Evolutionary conservation across 257 asterid genomes (phyloP).

Genomic region (Penstemon newberryi): DNA sequence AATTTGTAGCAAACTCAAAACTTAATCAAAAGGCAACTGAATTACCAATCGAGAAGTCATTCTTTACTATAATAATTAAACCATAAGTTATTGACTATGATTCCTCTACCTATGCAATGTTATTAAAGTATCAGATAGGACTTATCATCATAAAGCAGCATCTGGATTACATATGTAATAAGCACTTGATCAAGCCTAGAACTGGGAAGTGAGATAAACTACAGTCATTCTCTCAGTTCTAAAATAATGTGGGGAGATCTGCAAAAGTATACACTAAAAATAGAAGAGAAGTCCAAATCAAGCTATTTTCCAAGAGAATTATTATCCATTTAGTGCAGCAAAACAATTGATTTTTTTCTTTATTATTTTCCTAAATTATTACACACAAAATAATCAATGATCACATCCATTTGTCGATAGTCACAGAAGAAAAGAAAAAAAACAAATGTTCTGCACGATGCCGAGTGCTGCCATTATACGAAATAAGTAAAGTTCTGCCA

Average conservation of each 20-base stretch:
- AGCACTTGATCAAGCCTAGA: neutral
- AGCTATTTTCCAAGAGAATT: too few relatives aligned
- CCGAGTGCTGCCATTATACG: too few relatives aligned
- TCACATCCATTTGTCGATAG: too few relatives aligned
- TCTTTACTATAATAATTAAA: neutral
- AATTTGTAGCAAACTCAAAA: neutral
- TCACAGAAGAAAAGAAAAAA: too few relatives aligned
- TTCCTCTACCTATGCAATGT: conserved; percentile 12
- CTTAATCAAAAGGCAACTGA: neutral
- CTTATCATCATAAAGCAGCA: neutral
- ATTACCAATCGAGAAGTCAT: neutral
- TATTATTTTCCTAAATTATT: too few relatives aligned
- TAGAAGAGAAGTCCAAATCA: neutral
- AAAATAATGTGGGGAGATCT: neutral
- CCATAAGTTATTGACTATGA: neutral
- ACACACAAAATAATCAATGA: too few relatives aligned
- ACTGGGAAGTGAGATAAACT: conserved; percentile 11
- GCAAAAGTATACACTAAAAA: neutral
- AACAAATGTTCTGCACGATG: too few relatives aligned
- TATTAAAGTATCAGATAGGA: neutral
- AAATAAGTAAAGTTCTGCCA: too few relatives aligned
- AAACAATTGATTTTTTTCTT: too few relatives aligned
- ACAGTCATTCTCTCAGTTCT: neutral
- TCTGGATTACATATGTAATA: too few relatives aligned
- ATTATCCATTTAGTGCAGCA: too few relatives aligned